A percentile compares a stretch with the other conserved stretches of the same genome.
phyloP scores from a whole-genome alignment of 352 stramenopile genomes.

The Aphanomyces stellatus region DNA sequence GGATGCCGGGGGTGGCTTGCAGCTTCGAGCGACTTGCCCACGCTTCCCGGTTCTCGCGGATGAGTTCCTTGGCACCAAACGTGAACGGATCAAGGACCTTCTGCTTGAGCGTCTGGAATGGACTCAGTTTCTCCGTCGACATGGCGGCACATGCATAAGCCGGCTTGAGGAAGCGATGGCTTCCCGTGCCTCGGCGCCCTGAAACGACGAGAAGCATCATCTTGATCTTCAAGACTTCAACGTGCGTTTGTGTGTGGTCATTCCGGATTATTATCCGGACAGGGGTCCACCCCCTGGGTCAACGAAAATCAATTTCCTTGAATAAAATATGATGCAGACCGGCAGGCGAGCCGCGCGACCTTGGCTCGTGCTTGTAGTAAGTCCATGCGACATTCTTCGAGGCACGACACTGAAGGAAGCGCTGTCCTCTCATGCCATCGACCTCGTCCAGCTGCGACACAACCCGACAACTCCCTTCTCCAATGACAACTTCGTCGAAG shows the following conservation, averaged over 20 bases:
- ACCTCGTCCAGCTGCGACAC: slow-evolving; percentile 10
- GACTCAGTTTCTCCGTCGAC: slow-evolving; percentile 31
- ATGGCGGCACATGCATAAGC: neutral
- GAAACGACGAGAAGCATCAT: too few relatives aligned
- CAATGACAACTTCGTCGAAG: neutral
- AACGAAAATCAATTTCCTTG: too few relatives aligned
- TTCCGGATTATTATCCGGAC: too few relatives aligned
- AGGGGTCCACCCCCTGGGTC: too few relatives aligned
- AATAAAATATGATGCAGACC: too few relatives aligned
- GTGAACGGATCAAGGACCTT: slow-evolving; percentile 72
- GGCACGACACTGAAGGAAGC: neutral
- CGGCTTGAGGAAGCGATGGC: neutral
- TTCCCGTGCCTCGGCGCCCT: too few relatives aligned
- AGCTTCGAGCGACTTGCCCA: slow-evolving; percentile 29
- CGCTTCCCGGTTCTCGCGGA: slow-evolving; percentile 66
- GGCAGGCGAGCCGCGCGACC: too few relatives aligned
- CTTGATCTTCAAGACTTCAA: too few relatives aligned
- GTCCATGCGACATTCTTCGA: neutral
- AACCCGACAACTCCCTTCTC: neutral
- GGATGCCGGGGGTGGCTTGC: neutral
- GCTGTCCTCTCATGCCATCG: neutral
- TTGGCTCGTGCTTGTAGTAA: slow-evolving; percentile 14
- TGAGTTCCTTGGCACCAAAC: slow-evolving; percentile 54
- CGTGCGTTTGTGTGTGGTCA: too few relatives aligned
- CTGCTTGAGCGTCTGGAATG: slow-evolving; percentile 73